Conservation (phyloP, 345 rosid species). For the Populus deltoides region DNA sequence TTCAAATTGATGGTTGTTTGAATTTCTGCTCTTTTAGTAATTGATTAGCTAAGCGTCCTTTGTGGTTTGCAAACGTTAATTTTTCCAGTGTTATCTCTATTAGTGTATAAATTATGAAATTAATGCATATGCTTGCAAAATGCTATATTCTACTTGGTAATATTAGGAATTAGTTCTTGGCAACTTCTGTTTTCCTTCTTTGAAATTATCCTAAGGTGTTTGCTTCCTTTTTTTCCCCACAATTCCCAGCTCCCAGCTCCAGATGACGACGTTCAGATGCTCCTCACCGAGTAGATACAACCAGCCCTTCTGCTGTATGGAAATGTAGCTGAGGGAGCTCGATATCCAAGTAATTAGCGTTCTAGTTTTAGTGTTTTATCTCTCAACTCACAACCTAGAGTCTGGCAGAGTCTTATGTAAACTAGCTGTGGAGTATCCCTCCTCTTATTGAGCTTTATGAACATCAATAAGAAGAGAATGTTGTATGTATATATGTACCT, state of each 20-base stretch:
- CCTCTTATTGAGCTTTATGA: constrained; percentile 1
- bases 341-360: background rate
- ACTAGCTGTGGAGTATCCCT: background rate
- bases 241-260: constrained; percentile 44
- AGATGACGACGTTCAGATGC: constrained; percentile 36
- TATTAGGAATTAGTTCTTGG: background rate
- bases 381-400: constrained; percentile 20
- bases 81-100: background rate
- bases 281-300: constrained; percentile 43
- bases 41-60: background rate
- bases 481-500: background rate
- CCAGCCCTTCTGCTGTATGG: constrained; percentile 4
- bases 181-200: background rate
- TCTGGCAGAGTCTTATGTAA: constrained; percentile 7
- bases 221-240: background rate
- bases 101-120: background rate
- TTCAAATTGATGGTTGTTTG: background rate
- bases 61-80: background rate
- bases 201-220: background rate
- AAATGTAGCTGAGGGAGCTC: background rate
- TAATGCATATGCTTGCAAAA: background rate
- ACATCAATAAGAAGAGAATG: background rate
- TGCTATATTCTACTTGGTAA: background rate
- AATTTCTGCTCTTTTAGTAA: background rate
- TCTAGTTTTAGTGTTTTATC: background rate